These are phyloP conservation scores for Tephrocybe sp. DNA, from an alignment of 768 basidiomycete species.

Conservation along the genomic window DNA sequence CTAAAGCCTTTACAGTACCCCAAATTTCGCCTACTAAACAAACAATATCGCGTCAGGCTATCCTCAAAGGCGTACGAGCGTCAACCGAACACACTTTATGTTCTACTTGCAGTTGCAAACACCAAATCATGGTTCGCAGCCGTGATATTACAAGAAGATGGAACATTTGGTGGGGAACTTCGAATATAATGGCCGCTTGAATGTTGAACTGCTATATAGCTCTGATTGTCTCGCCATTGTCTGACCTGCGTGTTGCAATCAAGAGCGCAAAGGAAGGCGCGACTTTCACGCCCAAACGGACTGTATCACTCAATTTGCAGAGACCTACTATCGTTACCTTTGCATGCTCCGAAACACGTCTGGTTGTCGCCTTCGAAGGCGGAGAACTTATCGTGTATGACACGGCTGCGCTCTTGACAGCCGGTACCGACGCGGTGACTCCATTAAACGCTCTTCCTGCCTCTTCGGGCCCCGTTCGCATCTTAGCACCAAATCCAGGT, in stretches of 20 bases:
- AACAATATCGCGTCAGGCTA: conserved; percentile 62
- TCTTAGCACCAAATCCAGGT: conserved; percentile 68
- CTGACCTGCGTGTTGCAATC: conserved; percentile 58
- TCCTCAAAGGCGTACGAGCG: conserved; percentile 52
- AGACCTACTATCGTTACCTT: conserved; percentile 58
- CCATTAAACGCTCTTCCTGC: conserved; percentile 52
- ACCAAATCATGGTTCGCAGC: conserved; percentile 72
- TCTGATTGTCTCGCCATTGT: conserved; percentile 61
- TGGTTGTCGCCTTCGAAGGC: conserved; percentile 58
- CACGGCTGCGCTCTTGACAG: conserved; percentile 48
- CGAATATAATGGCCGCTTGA: background rate
- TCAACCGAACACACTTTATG: conserved; percentile 40
- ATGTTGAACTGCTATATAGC: conserved; percentile 33
- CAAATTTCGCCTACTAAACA: conserved; percentile 51
- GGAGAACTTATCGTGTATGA: conserved; percentile 66
- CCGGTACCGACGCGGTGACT: conserved; percentile 38
- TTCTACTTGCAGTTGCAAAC: conserved; percentile 60
- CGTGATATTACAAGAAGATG: conserved; percentile 36
- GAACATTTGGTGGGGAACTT: conserved; percentile 35
- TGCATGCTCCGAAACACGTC: conserved; percentile 56
- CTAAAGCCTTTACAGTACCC: conserved; percentile 39
- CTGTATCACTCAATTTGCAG: conserved; percentile 39
- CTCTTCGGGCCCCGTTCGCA: conserved; percentile 44
- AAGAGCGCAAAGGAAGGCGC: conserved; percentile 40
- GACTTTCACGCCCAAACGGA: conserved; percentile 54